A percentile compares a stretch with the other conserved stretches of the same genome.
phyloP scores from a whole-genome alignment of 2,329 filamentous ascomycete genomes.

The Colletotrichum sp. region DNA sequence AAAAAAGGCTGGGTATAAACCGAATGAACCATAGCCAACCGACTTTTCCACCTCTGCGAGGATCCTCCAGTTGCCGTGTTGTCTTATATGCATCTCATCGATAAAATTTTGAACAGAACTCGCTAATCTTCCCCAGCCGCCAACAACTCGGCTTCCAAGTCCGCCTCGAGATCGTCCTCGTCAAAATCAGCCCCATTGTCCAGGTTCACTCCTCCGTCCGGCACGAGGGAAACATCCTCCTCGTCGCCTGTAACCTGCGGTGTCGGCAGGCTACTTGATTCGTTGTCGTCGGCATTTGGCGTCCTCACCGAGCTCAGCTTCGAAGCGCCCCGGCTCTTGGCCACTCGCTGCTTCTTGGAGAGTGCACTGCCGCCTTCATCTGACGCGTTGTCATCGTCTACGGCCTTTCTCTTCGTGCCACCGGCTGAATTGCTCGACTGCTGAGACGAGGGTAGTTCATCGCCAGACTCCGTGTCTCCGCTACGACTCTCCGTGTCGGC shows the following conservation, averaged over 20 bases:
- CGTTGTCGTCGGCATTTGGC: slow-evolving; percentile 39
- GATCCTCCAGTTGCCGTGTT: neutral
- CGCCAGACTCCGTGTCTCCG: slow-evolving; percentile 17
- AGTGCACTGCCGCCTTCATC: slow-evolving; percentile 34
- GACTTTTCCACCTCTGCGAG: neutral
- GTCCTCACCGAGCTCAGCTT: slow-evolving; percentile 51
- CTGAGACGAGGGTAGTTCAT: slow-evolving; percentile 19
- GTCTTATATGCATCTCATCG: neutral
- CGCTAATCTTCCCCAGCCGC: slow-evolving; percentile 44
- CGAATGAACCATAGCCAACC: slow-evolving; percentile 21
- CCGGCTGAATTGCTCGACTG: neutral
- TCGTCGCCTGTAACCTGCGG: slow-evolving; percentile 47
- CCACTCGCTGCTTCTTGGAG: slow-evolving; percentile 57
- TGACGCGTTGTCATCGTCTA: slow-evolving; percentile 28
- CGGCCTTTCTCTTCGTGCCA: slow-evolving; percentile 18
- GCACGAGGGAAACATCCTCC: slow-evolving; percentile 32
- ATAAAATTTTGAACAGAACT: neutral
- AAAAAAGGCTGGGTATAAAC: slow-evolving; percentile 24
- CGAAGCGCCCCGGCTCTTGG: slow-evolving; percentile 49
- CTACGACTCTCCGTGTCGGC: slow-evolving; percentile 30
- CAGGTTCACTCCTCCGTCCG: slow-evolving; percentile 24
- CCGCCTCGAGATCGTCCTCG: slow-evolving; percentile 61
- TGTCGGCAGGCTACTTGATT: slow-evolving; percentile 43
- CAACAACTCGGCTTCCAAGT: slow-evolving; percentile 68
- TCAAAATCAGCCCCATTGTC: slow-evolving; percentile 47